These are phyloP conservation scores for Phytophthora hibernalis DNA, from an alignment of 352 stramenopile genomes.

Conservation along the genomic window DNA sequence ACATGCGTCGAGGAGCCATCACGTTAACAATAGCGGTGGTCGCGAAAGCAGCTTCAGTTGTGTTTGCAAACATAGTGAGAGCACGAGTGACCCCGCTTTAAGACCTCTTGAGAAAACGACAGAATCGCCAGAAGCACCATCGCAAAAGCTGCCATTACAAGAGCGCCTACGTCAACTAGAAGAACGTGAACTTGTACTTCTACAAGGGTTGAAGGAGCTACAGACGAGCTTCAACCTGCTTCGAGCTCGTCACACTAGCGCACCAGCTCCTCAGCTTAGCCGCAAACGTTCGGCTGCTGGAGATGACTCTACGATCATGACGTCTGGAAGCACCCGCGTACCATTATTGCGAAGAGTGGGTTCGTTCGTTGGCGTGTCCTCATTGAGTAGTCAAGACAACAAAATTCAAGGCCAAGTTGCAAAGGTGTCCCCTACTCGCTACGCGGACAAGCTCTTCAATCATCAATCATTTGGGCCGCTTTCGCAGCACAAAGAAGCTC, in stretches of 20 bases:
- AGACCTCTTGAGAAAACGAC: not conserved
- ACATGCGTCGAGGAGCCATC: not conserved
- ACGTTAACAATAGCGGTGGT: not conserved
- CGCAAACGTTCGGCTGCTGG: constrained; percentile 5
- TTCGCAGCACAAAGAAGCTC: not conserved
- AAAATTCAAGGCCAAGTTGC: constrained; percentile 1
- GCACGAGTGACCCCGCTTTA: not conserved
- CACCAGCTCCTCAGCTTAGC: not conserved
- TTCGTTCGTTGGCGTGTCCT: constrained; percentile 20
- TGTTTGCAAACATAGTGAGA: not conserved
- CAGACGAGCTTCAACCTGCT: constrained; percentile 25
- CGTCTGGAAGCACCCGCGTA: not conserved
- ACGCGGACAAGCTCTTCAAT: constrained; percentile 36
- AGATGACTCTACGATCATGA: constrained; percentile 1
- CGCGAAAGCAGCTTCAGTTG: not conserved
- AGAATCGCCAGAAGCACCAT: not conserved
- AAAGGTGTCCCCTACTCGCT: constrained; percentile 35
- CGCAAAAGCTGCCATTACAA: not conserved
- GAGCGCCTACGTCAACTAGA: constrained; percentile 27
- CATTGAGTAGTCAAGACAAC: constrained; percentile 9
- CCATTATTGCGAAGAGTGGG: constrained; percentile 31
- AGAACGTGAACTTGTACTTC: constrained; percentile 30
- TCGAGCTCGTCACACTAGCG: not conserved
- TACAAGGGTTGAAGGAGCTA: constrained; percentile 26
- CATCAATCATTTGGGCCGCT: not conserved